These are phyloP conservation scores for Metschnikowia henanensis DNA, from an alignment of 805 yeast genomes.

Conservation along the genomic window DNA sequence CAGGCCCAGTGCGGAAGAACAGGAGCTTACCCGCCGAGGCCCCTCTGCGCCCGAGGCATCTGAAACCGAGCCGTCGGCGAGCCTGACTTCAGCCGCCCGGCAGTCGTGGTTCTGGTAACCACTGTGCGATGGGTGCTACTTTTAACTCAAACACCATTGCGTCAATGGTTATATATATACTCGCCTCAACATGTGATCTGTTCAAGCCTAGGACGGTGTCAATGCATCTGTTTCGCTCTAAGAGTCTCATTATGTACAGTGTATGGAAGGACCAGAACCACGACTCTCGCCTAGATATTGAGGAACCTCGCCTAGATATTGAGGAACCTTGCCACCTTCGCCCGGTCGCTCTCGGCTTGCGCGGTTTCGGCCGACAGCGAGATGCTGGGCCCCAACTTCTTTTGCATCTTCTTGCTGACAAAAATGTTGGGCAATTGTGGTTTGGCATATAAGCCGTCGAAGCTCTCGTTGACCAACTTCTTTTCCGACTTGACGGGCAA, in stretches of 20 bases:
- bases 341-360: conserved; percentile 28
- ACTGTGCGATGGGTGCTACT: background rate
- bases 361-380: conserved; percentile 21
- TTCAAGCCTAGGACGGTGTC: no score
- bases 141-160: no score
- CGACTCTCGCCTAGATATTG: no score
- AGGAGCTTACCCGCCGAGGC: conserved; percentile 1
- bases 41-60: background rate
- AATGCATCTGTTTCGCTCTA: no score
- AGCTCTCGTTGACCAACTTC: conserved; percentile 66
- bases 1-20: conserved; percentile 3
- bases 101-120: conserved; percentile 7
- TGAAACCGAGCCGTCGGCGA: background rate
- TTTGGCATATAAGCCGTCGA: conserved; percentile 64
- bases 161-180: no score
- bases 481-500: conserved; percentile 63
- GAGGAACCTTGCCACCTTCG: conserved; percentile 30
- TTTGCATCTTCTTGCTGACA: conserved; percentile 29
- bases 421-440: conserved; percentile 42
- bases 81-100: background rate
- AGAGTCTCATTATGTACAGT: no score
- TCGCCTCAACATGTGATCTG: no score
- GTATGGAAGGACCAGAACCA: no score
- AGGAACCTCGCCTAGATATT: no score
- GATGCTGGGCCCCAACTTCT: conserved; percentile 23